Percentiles rank a stretch among this genome's conserved stretches.
These are phyloP conservation scores for Rhodosporidiobolus odoratus DNA, from an alignment of 768 basidiomycete genomes.

Conservation along the genomic window DNA sequence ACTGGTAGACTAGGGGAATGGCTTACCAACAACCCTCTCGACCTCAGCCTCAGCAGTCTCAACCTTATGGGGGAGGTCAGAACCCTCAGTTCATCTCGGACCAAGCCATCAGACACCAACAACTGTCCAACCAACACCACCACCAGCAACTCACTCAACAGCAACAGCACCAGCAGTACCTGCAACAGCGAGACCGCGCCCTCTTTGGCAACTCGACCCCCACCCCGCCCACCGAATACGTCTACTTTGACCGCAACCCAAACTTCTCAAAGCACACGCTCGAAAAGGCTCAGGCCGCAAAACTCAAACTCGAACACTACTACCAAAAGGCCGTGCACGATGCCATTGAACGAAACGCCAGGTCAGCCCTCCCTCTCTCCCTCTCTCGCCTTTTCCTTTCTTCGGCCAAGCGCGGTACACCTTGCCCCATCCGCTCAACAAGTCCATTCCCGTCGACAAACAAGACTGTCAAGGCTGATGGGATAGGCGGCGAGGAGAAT, in stretches of 20 bases:
- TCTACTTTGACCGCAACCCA: slow-evolving; percentile 81
- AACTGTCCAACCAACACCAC: slow-evolving; percentile 43
- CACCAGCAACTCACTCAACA: slow-evolving; percentile 32
- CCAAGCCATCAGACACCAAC: slow-evolving; percentile 11
- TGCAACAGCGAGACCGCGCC: slow-evolving; percentile 24
- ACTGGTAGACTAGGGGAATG: too few relatives aligned
- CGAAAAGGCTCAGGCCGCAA: slow-evolving; percentile 64
- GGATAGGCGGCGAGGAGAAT: too few relatives aligned
- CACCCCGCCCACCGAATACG: slow-evolving; percentile 45
- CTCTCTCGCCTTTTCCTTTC: too few relatives aligned
- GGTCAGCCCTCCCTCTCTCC: slow-evolving; percentile 54
- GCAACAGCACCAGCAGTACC: slow-evolving; percentile 19
- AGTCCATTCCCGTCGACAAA: too few relatives aligned
- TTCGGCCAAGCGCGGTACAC: background rate
- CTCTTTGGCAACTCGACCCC: slow-evolving; percentile 14
- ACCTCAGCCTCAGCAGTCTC: slow-evolving; percentile 1
- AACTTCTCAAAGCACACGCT: slow-evolving; percentile 72
- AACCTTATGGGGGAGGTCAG: slow-evolving; percentile 22
- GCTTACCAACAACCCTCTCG: slow-evolving; percentile 3
- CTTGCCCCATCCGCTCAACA: background rate
- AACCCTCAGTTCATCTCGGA: background rate
- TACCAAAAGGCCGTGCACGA: slow-evolving; percentile 95
- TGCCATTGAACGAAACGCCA: slow-evolving; percentile 85
- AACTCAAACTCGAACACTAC: slow-evolving; percentile 91
- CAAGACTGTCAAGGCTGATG: too few relatives aligned